phyloP scores from a whole-genome alignment of 345 rosid genomes.

The Ceriops zippeliana region DNA sequence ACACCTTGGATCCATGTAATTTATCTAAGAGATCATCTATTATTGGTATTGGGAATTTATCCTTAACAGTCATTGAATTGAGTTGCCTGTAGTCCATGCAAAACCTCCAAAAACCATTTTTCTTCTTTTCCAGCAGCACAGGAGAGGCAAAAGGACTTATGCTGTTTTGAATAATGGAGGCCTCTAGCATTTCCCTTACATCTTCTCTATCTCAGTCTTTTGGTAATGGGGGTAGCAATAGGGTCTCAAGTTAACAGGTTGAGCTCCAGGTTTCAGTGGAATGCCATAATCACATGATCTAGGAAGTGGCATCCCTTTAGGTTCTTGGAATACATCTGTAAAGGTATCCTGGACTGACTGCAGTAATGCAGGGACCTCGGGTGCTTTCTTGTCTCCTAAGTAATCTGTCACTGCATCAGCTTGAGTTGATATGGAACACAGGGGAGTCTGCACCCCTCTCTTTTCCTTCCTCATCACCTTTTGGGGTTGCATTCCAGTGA shows the following conservation, averaged over 20 bases:
- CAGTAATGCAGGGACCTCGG: too few relatives aligned
- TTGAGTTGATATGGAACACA: too few relatives aligned
- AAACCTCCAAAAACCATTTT: background rate
- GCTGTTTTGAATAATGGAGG: background rate
- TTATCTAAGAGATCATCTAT: too few relatives aligned
- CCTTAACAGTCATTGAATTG: background rate
- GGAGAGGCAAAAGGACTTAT: background rate
- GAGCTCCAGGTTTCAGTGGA: background rate
- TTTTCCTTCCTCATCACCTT: too few relatives aligned
- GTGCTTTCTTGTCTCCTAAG: too few relatives aligned
- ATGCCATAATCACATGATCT: background rate
- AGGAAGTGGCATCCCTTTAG: too few relatives aligned
- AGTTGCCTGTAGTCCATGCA: background rate
- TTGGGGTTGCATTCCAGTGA: too few relatives aligned
- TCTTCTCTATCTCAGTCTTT: background rate
- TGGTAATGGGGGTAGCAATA: background rate
- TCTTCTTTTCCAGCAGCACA: background rate
- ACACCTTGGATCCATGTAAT: too few relatives aligned
- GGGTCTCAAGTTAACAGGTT: background rate
- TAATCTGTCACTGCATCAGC: too few relatives aligned
- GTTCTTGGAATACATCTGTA: too few relatives aligned
- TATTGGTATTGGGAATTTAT: background rate
- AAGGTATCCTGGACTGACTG: too few relatives aligned
- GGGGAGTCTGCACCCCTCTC: too few relatives aligned
- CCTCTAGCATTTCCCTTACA: background rate